These are phyloP conservation scores for Calonectria montana DNA, from an alignment of 2,329 filamentous ascomycete genomes.

Conservation along the genomic window DNA sequence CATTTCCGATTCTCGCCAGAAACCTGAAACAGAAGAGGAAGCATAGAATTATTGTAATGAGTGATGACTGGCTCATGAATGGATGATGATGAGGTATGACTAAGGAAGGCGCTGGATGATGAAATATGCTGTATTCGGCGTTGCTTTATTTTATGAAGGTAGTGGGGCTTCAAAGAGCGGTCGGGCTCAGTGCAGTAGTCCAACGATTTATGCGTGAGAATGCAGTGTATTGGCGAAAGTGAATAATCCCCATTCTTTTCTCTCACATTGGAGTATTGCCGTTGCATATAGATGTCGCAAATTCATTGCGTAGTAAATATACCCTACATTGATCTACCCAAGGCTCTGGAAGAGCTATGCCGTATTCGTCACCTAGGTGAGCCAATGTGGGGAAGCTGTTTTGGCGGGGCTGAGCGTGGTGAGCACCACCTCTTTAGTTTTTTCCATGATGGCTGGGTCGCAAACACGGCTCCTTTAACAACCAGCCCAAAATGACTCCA, in stretches of 20 bases:
- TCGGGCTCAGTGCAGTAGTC: too few relatives aligned
- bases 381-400: conserved; percentile 18
- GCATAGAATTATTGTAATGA: not conserved
- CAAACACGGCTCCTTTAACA: conserved; percentile 26
- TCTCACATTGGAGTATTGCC: too few relatives aligned
- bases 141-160: too few relatives aligned
- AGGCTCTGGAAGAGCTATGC: not conserved
- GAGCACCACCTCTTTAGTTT: conserved; percentile 38
- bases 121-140: too few relatives aligned
- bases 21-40: not conserved
- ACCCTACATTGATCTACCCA: not conserved
- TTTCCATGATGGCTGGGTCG: conserved; percentile 31
- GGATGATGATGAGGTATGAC: not conserved
- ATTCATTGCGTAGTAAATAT: too few relatives aligned
- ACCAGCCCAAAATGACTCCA: conserved; percentile 43
- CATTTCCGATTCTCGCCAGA: not conserved
- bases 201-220: too few relatives aligned
- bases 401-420: conserved; percentile 48
- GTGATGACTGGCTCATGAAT: not conserved
- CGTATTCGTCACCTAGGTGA: conserved; percentile 27
- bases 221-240: too few relatives aligned
- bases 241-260: too few relatives aligned
- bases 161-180: too few relatives aligned
- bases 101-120: not conserved
- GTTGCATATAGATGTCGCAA: too few relatives aligned